Evolutionary conservation across 2,329 filamentous ascomycete species (phyloP).

Genomic region (Pseudohalonectria lignicola): DNA sequence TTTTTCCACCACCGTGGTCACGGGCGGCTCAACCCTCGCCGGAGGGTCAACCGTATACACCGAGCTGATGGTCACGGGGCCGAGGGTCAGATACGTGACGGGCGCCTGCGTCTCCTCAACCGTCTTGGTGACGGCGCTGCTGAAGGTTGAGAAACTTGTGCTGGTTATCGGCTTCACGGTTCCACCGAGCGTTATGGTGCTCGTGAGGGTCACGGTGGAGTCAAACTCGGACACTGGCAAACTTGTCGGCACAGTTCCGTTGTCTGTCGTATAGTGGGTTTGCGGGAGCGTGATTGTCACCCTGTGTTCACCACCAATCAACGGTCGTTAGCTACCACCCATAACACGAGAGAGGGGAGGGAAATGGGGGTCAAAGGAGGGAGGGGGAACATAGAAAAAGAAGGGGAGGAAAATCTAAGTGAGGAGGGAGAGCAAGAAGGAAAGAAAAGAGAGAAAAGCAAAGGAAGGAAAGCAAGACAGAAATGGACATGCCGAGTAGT

Average conservation of each 20-base stretch:
- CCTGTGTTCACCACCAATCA: too few relatives aligned
- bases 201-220: background rate
- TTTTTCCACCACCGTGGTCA: conserved; percentile 12
- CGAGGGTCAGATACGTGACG: conserved; percentile 2
- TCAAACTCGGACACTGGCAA: background rate
- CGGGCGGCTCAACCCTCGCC: conserved; percentile 4
- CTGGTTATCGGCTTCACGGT: background rate
- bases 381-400: too few relatives aligned
- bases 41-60: conserved; percentile 6
- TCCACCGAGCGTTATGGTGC: background rate
- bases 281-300: background rate
- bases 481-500: too few relatives aligned
- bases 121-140: background rate
- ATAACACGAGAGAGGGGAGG: too few relatives aligned
- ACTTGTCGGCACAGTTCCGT: background rate
- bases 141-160: background rate
- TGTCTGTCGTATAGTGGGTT: background rate
- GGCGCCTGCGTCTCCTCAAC: background rate
- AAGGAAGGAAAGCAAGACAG: too few relatives aligned
- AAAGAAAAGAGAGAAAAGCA: too few relatives aligned
- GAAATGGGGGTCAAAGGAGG: too few relatives aligned
- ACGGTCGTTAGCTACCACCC: too few relatives aligned
- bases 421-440: too few relatives aligned
- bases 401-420: too few relatives aligned
- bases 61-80: conserved; percentile 11